Evolutionary conservation across 2,329 filamentous ascomycete species (phyloP), one percentile per base, ranked within the genome.

Genomic region (Diaporthe citrichinensis): DNA sequence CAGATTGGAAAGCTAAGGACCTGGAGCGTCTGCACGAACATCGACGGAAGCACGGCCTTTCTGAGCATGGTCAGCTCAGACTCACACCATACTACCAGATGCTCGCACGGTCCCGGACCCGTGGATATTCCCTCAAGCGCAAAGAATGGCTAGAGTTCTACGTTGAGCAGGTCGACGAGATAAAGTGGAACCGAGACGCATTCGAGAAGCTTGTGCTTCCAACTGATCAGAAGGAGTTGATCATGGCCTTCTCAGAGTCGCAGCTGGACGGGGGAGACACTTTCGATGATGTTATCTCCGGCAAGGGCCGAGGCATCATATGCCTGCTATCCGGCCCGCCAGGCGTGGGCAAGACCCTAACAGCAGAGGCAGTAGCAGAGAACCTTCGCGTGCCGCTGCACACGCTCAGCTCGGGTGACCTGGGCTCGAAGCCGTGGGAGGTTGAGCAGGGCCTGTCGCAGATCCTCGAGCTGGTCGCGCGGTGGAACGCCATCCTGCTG

Each of bases 381-480:
- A 83, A 85, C 78, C 86, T 87, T 76, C 82, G 83, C 59, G 84
- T 85, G 53, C 89, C 88, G 2, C 83, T 90, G 8, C 89, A 89
- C 79, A 85, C 84, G 34, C 84, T 90, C 67, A 86, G 85, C 76
- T 93, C 93, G 0, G 94, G 94, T 41, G 94, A 95, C 80, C 88
- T 96, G 0, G 94, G 94, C 39, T 91, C 91, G 1, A 89, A 92
- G 72, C 89, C 92, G 0, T 87, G 89, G 75, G 88, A 89, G 23
- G 88, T 96, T 0, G 94, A 95, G 82, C 85, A 85, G 15, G 91
- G 92, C 78, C 87, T 95, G 44, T 90, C 89, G 79, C 90, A 90
- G 76, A 93, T 94, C 74, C 88, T 96, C 76, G 92, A 94, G 80
- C 92, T 96, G 76, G 93, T 93, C 1, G 91, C 94, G 76, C 89